Conservation (phyloP, 805 yeast genomes). For the Blastobotrys robertii region DNA sequence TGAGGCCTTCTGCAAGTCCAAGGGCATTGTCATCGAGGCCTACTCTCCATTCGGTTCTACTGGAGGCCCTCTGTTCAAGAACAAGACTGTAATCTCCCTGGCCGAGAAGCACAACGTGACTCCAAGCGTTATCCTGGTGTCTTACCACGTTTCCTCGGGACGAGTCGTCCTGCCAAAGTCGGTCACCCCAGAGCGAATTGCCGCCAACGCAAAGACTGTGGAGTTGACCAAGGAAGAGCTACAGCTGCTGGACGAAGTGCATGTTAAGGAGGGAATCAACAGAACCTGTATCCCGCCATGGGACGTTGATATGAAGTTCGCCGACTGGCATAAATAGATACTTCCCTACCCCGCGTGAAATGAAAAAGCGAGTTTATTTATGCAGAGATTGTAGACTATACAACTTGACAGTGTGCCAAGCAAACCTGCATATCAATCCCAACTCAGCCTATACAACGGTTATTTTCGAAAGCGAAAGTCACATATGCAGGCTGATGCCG, state of each 20-base stretch:
- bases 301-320: conserved; percentile 24
- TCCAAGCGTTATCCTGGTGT: conserved; percentile 24
- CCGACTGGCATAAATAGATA: conserved; percentile 17
- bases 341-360: too few species aligned
- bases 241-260: conserved; percentile 20
- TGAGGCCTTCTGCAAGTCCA: conserved; percentile 38
- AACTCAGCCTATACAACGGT: too few species aligned
- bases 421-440: too few species aligned
- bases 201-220: conserved; percentile 31
- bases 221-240: conserved; percentile 36
- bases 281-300: conserved; percentile 21
- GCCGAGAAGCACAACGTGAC: conserved; percentile 45
- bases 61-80: conserved; percentile 25
- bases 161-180: conserved; percentile 62
- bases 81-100: conserved; percentile 44
- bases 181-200: conserved; percentile 52
- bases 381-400: too few species aligned
- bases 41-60: conserved; percentile 46
- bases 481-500: too few species aligned
- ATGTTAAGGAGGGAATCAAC: conserved; percentile 20
- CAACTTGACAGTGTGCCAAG: too few species aligned
- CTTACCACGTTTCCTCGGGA: conserved; percentile 38
- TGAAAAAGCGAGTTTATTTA: too few species aligned
- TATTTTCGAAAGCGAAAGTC: too few species aligned
- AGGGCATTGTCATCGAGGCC: conserved; percentile 54